Percentiles rank a stretch among this genome's conserved stretches.
Evolutionary conservation across 2,329 filamentous ascomycete genomes (phyloP).

Genomic region (Fusarium abutilonis): DNA sequence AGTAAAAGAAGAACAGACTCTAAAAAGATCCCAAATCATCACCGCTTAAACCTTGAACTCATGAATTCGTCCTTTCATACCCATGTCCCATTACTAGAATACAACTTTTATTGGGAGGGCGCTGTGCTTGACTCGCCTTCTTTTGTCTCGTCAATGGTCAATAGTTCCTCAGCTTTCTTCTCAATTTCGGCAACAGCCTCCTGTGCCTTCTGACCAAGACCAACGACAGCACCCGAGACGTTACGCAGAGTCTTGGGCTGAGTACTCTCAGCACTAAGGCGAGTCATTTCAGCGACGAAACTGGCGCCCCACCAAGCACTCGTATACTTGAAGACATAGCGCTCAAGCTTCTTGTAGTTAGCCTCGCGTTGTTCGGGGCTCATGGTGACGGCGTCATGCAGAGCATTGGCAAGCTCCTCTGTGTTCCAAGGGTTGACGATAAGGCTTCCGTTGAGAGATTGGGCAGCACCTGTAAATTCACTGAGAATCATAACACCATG

Average conservation of each 20-base stretch:
- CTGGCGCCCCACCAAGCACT: constrained; percentile 96
- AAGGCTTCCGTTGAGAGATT: constrained; percentile 90
- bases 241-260: constrained; percentile 56
- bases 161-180: constrained; percentile 35
- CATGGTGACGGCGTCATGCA: constrained; percentile 98
- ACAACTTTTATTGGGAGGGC: constrained; percentile 28
- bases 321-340: constrained; percentile 97
- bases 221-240: constrained; percentile 53
- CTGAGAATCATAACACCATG: constrained; percentile 95
- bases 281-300: constrained; percentile 85
- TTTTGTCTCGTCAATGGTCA: constrained; percentile 32
- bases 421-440: constrained; percentile 99
- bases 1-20: constrained; percentile 22
- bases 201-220: constrained; percentile 45
- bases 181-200: constrained; percentile 32
- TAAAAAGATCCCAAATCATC: constrained; percentile 36
- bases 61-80: constrained; percentile 40
- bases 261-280: constrained; percentile 55
- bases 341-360: constrained; percentile 91
- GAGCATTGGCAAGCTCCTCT: constrained; percentile 90
- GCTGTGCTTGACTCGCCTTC: constrained; percentile 20
- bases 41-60: constrained; percentile 39
- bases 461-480: constrained; percentile 95
- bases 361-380: constrained; percentile 83
- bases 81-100: constrained; percentile 19